Conservation (phyloP, 2,329 filamentous ascomycete genomes). For the Alternaria triticina region DNA sequence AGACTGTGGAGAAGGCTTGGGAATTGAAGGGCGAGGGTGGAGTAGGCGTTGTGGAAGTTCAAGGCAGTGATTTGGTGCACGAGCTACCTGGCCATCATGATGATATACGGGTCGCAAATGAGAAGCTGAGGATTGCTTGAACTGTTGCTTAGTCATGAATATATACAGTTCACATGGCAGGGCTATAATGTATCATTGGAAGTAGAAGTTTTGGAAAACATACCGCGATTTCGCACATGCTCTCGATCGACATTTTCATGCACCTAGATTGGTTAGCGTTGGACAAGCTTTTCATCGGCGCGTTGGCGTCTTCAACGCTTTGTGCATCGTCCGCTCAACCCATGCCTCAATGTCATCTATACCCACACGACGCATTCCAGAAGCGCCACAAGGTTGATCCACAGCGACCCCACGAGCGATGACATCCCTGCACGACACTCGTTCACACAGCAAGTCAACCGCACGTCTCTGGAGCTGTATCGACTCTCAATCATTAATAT, state of each 20-base stretch:
- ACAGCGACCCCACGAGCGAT: background rate
- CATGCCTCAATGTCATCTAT: background rate
- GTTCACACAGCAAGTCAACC: background rate
- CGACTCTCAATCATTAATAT: background rate
- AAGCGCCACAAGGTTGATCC: background rate
- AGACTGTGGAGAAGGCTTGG: background rate
- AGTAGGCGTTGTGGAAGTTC: background rate
- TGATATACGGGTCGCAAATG: background rate
- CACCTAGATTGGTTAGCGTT: background rate
- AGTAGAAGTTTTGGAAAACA: background rate
- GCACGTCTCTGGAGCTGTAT: too few relatives aligned
- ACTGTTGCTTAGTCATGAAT: too few relatives aligned
- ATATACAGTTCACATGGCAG: too few relatives aligned
- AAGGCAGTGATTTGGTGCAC: background rate
- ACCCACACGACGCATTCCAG: background rate
- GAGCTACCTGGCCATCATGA: background rate
- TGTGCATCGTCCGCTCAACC: background rate
- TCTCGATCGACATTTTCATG: background rate
- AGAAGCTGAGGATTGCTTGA: too few relatives aligned
- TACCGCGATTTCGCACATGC: background rate
- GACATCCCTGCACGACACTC: background rate
- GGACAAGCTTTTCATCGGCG: background rate
- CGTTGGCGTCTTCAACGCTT: background rate
- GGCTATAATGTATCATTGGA: background rate
- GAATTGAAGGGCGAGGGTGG: background rate